A percentile compares a stretch with the other conserved stretches of the same genome.
phyloP scores from a whole-genome alignment of 2,329 filamentous ascomycete genomes.

The Colletotrichum gigasporum region DNA sequence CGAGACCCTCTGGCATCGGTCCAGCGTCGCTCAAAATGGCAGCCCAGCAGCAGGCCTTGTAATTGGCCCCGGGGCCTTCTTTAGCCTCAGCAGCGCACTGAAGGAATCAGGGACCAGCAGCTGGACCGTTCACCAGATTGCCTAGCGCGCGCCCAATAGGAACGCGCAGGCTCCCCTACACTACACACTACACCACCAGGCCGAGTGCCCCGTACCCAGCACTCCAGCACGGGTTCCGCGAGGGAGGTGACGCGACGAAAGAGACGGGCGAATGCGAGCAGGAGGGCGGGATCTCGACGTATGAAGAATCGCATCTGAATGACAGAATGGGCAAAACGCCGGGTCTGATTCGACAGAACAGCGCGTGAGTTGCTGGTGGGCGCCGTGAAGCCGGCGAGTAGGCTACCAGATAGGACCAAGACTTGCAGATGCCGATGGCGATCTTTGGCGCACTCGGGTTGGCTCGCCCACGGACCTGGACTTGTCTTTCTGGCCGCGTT shows the following conservation, averaged over 20 bases:
- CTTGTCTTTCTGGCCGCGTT: not conserved
- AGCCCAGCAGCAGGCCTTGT: conserved; percentile 18
- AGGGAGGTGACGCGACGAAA: no score
- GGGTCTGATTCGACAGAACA: conserved; percentile 1
- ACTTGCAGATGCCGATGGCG: conserved; percentile 19
- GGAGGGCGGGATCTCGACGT: not conserved
- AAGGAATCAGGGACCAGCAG: conserved; percentile 13
- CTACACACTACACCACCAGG: no score
- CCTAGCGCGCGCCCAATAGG: not conserved
- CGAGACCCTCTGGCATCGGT: conserved; percentile 14
- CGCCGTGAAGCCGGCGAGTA: no score
- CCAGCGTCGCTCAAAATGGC: conserved; percentile 11
- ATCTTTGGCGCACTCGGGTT: conserved; percentile 18
- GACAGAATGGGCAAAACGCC: not conserved
- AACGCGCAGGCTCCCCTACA: not conserved
- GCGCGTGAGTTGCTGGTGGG: no score
- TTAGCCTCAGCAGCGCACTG: conserved; percentile 11
- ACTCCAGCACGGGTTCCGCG: no score
- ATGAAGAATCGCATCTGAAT: conserved; percentile 11
- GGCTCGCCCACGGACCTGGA: conserved; percentile 16
- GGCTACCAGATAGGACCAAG: not conserved
- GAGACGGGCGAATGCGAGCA: not conserved
- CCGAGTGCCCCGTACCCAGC: no score
- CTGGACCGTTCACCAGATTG: conserved; percentile 17
- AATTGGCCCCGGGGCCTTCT: conserved; percentile 15